Percentiles rank a stretch among this genome's conserved stretches.
phyloP scores from a whole-genome alignment of 352 stramenopile species.

The Globisporangium paroecandrum region DNA sequence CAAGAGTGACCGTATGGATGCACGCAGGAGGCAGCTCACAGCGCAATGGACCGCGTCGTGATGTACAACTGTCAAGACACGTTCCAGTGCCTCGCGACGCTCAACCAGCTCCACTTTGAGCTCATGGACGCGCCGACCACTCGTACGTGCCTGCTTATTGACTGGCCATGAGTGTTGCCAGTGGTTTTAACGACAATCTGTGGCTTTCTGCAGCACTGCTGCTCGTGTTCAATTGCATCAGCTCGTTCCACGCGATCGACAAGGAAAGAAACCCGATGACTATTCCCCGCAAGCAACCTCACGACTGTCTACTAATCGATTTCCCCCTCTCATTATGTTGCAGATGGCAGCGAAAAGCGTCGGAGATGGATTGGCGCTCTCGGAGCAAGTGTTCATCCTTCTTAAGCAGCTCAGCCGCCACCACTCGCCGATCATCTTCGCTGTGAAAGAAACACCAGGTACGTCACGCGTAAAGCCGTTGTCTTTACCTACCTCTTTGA shows the following conservation, averaged over 20 bases:
- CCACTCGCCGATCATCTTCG: conserved; percentile 70
- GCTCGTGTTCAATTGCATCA: conserved; percentile 57
- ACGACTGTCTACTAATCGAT: not conserved
- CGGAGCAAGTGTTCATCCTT: conserved; percentile 60
- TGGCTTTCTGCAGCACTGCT: conserved; percentile 34
- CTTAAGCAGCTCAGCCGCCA: conserved; percentile 67
- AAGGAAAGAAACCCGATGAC: conserved; percentile 27
- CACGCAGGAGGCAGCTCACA: conserved; percentile 10
- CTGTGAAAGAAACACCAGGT: conserved; percentile 43
- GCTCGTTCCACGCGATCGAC: conserved; percentile 66
- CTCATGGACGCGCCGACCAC: conserved; percentile 40
- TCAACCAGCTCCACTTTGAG: conserved; percentile 71
- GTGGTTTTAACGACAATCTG: not conserved
- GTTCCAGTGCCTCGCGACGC: conserved; percentile 70
- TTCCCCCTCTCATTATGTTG: not conserved
- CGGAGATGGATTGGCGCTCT: conserved; percentile 45
- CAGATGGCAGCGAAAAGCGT: conserved; percentile 59
- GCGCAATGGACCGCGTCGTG: conserved; percentile 32
- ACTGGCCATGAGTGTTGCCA: not conserved
- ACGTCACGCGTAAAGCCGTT: not conserved
- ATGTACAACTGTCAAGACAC: conserved; percentile 57
- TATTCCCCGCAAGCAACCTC: not conserved
- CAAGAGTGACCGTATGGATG: not conserved
- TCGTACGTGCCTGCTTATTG: conserved; percentile 27
- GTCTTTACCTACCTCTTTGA: too few species aligned